Base-by-base conservation (phyloP, 768 basidiomycete genomes). In the Suillus plorans region DNA sequence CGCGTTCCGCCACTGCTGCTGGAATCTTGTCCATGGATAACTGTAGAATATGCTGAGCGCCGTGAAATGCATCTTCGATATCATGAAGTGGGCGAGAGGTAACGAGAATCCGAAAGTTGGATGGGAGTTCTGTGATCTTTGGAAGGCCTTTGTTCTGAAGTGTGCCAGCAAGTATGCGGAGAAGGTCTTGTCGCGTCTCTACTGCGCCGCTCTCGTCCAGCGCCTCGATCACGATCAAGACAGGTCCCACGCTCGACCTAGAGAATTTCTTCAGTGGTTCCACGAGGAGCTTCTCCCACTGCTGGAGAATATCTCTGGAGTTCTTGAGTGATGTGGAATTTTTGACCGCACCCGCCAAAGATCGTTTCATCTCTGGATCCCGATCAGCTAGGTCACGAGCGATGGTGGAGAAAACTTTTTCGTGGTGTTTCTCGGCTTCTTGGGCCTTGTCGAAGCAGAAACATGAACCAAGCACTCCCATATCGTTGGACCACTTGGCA, bases 321-420 rank as follows among this genome's bases (percentile, higher is more conserved):
- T 25, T 28, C 25, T 52, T 36, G 12, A 66, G 63, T 22, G 65
- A 10, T 0, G 14, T 22, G 12, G 37, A 37, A 53, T 45, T 47
- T 16, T 47, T 13, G 49, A 66, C 44, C 2, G 50, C 20, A 5
- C 20, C 22, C 18, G 37, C 47, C 22, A 66, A 16, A 2, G 39
- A 2, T 9, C n/a, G 53, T 50, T 34, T 65, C 25, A 64, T 45
- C 6, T 56, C 50, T 3, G 55, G 36, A 37, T 70, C 66, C 39
- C 67, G 57, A 12, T 65, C 66, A 41, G 72, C 72, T 4, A 73
- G 49, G 20, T 70, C 66, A 25, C 64, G 61, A n/a, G 69, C 76
- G 5, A 78, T 71, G 42, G 77, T 79, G 31, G 69, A 70, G 68
- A 77, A 75, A 41, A 78, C 25, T 66, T 63, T 34, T 62, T 31